Evolutionary conservation across 2,329 filamentous ascomycete genomes (phyloP).

Genomic region (Dendrostoma leiphaemia): DNA sequence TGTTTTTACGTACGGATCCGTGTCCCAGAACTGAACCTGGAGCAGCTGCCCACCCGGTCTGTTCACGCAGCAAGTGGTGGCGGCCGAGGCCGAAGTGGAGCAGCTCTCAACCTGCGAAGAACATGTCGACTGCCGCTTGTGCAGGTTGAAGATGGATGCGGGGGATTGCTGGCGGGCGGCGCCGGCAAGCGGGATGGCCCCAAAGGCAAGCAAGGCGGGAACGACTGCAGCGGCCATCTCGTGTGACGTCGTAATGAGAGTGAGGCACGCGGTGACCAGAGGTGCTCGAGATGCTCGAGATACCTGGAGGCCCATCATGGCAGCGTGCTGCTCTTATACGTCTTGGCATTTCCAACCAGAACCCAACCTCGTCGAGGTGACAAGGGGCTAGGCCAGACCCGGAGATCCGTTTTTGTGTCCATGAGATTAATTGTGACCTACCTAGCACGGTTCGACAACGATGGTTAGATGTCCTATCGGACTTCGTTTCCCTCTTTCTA

Average conservation of each 20-base stretch:
- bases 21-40: conserved; percentile 19
- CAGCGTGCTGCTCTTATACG: conserved; percentile 1
- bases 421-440: conserved; percentile 4
- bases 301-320: too few relatives aligned
- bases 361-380: not conserved
- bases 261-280: not conserved
- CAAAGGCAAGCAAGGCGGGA: conserved; percentile 7
- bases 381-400: not conserved
- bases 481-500: not conserved
- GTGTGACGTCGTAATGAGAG: not conserved
- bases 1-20: conserved; percentile 7
- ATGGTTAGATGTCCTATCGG: not conserved
- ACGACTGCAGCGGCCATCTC: not conserved
- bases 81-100: conserved; percentile 5
- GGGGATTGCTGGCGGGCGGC: conserved; percentile 9
- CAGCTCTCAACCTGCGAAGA: conserved; percentile 13
- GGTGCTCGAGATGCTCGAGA: not conserved
- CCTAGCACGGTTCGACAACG: not conserved
- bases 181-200: not conserved
- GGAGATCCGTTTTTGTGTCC: not conserved
- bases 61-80: conserved; percentile 16
- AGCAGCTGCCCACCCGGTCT: conserved; percentile 15
- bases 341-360: not conserved
- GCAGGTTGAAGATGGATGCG: conserved; percentile 10
- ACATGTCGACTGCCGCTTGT: conserved; percentile 11